phyloP scores from a whole-genome alignment of 1,284 basidiomycete species.

The Papiliotrema flavescens region DNA sequence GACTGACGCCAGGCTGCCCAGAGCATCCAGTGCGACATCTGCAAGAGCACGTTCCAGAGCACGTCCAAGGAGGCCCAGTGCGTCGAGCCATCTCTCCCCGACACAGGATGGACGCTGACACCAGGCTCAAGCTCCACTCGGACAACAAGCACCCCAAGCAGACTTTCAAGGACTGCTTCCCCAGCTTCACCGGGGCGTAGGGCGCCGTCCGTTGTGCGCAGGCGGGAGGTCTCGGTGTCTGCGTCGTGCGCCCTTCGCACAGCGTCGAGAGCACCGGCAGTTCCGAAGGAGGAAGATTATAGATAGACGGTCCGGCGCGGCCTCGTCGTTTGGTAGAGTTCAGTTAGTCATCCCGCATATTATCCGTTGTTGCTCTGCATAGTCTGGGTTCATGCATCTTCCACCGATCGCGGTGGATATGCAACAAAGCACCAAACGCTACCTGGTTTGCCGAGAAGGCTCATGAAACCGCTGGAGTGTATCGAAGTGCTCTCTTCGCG shows the following conservation, averaged over 20 bases:
- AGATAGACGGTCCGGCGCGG: neutral
- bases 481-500: neutral
- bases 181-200: slow-evolving; percentile 9
- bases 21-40: slow-evolving; percentile 51
- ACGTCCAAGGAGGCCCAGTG: slow-evolving; percentile 51
- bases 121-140: slow-evolving; percentile 37
- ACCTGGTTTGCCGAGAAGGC: too few relatives aligned
- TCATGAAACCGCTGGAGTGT: too few relatives aligned
- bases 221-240: too few relatives aligned
- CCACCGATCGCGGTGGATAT: too few relatives aligned
- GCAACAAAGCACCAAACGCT: too few relatives aligned
- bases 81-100: slow-evolving; percentile 9
- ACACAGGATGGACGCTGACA: neutral
- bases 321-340: neutral
- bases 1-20: slow-evolving; percentile 43
- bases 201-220: too few relatives aligned
- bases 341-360: neutral
- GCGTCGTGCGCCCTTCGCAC: too few relatives aligned
- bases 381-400: neutral
- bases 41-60: slow-evolving; percentile 52
- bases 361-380: neutral
- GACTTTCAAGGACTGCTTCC: slow-evolving; percentile 38
- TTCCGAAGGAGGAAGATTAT: too few relatives aligned
- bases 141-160: slow-evolving; percentile 37
- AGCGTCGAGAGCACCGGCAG: too few relatives aligned